phyloP scores from a whole-genome alignment of 2,329 filamentous ascomycete genomes.

The Aschersonia sp. region DNA sequence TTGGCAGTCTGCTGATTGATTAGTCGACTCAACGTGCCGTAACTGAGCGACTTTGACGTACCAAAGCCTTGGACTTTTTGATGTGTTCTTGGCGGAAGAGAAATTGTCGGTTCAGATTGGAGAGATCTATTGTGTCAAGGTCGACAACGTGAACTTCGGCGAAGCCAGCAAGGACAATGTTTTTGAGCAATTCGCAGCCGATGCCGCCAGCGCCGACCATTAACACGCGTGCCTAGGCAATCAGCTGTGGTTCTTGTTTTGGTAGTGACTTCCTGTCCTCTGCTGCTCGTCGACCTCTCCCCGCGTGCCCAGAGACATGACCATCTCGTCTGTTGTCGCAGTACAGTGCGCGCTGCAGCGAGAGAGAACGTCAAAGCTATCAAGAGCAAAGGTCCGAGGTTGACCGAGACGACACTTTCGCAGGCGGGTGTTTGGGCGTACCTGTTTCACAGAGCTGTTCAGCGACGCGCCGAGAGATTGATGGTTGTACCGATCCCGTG shows the following conservation, averaged over 20 bases:
- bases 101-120: slow-evolving; percentile 95
- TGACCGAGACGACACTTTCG: too few species aligned
- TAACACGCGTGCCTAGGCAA: slow-evolving; percentile 59
- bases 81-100: slow-evolving; percentile 95
- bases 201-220: slow-evolving; percentile 96
- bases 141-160: slow-evolving; percentile 91
- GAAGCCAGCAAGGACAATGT: slow-evolving; percentile 83
- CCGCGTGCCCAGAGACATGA: too few species aligned
- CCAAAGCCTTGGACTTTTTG: slow-evolving; percentile 89
- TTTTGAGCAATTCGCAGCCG: slow-evolving; percentile 94
- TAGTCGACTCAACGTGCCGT: slow-evolving; percentile 4
- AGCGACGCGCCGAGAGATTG: slow-evolving; percentile 54
- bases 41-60: slow-evolving; percentile 26
- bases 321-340: too few species aligned
- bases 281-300: background rate
- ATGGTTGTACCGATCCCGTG: slow-evolving; percentile 40
- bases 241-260: too few species aligned
- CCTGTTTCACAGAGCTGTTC: slow-evolving; percentile 55
- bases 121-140: slow-evolving; percentile 94
- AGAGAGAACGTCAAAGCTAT: too few species aligned
- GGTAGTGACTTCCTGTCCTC: background rate
- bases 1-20: slow-evolving; percentile 58
- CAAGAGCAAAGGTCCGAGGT: too few species aligned
- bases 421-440: slow-evolving; percentile 20
- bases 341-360: too few species aligned